Evolutionary conservation across 345 rosid genomes (phyloP).

Genomic region (Hypericum perforatum): DNA sequence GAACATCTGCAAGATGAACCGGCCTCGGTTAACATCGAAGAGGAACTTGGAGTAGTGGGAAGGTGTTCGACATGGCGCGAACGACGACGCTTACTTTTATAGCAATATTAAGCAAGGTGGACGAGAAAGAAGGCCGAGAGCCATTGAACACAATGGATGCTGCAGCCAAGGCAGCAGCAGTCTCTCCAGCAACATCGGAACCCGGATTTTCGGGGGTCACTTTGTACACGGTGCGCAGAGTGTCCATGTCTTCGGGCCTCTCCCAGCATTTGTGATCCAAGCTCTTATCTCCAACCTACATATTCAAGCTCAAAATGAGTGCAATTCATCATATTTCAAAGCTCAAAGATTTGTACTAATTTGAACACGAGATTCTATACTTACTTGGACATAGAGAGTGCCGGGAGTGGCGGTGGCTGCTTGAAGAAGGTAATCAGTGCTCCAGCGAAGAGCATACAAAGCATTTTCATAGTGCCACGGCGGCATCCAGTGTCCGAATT

Average conservation of each 20-base stretch:
- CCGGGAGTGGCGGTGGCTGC: constrained; percentile 61
- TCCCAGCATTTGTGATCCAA: constrained; percentile 94
- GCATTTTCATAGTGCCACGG: constrained; percentile 32
- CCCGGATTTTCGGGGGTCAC: constrained; percentile 63
- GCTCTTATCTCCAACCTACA: constrained; percentile 82
- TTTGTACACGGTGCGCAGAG: constrained; percentile 73
- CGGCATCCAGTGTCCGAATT: constrained; percentile 77
- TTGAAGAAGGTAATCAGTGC: constrained; percentile 84
- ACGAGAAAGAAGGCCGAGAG: constrained; percentile 70
- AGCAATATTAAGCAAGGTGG: constrained; percentile 51
- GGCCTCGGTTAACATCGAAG: neutral
- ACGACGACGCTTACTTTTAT: constrained; percentile 25
- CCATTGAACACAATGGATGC: constrained; percentile 80
- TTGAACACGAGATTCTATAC: neutral
- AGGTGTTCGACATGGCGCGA: neutral
- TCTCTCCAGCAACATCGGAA: constrained; percentile 87
- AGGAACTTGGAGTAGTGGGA: neutral
- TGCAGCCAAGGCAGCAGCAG: constrained; percentile 94
- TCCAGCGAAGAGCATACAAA: constrained; percentile 79
- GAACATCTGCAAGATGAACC: constrained; percentile 44
- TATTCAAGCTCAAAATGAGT: neutral
- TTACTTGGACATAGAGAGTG: constrained; percentile 42
- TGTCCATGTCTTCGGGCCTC: constrained; percentile 98
- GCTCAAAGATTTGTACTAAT: neutral
- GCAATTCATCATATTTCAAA: no score